Evolutionary conservation across 352 stramenopile genomes (phyloP).

Genomic region (Aphanomyces astaci): DNA sequence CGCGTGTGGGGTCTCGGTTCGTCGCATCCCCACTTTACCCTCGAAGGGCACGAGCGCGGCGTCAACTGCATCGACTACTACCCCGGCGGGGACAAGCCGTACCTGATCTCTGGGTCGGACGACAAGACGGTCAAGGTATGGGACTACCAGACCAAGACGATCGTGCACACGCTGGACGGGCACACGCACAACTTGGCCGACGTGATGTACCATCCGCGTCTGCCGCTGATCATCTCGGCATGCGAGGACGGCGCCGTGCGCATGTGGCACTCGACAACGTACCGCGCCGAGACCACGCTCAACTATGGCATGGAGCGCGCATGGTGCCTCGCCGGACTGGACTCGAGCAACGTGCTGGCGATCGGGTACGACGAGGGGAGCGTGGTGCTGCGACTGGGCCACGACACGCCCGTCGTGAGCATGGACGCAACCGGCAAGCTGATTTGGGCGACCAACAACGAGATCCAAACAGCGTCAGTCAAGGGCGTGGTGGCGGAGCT

Average conservation of each 20-base stretch:
- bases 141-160: constrained; percentile 99
- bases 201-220: constrained; percentile 97
- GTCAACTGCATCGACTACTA: constrained; percentile 99
- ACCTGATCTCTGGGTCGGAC: constrained; percentile 95
- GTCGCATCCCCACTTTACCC: constrained; percentile 88
- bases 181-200: constrained; percentile 98
- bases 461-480: constrained; percentile 93
- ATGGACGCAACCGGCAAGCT: constrained; percentile 97
- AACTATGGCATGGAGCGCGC: constrained; percentile 99
- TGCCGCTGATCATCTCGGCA: constrained; percentile 97
- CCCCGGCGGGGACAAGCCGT: constrained; percentile 96
- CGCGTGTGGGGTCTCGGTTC: constrained; percentile 92
- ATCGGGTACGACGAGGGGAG: constrained; percentile 93
- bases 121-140: constrained; percentile 98
- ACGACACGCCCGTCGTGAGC: constrained; percentile 95
- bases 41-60: constrained; percentile 91
- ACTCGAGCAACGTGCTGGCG: constrained; percentile 85
- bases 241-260: constrained; percentile 95
- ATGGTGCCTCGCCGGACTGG: constrained; percentile 89
- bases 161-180: constrained; percentile 97
- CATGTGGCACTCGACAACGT: constrained; percentile 92
- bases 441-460: constrained; percentile 98
- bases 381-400: constrained; percentile 95
- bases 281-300: constrained; percentile 96
- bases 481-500: constrained; percentile 81